A percentile compares a stretch with the other conserved stretches of the same genome.
Evolutionary conservation across 805 yeast genomes (phyloP).

Genomic region (Priceomyces fermenticarens): DNA sequence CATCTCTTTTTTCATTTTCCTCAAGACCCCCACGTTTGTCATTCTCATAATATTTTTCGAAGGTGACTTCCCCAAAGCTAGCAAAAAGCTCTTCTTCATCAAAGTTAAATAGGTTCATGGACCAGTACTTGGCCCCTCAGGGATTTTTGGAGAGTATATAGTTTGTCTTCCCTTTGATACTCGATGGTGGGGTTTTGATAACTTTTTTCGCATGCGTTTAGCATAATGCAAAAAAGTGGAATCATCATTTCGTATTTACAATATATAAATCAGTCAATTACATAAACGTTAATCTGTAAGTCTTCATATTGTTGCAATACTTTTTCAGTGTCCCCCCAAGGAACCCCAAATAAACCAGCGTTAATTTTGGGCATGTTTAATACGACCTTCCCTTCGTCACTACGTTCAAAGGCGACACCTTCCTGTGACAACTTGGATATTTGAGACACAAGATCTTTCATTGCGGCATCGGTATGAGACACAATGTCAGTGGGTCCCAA

Average conservation of each 20-base stretch:
- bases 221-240: too few species aligned
- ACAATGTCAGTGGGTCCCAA: slow-evolving; percentile 48
- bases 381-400: slow-evolving; percentile 14
- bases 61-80: slow-evolving; percentile 2
- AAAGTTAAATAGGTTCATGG: slow-evolving; percentile 10
- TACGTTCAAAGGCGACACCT: slow-evolving; percentile 5
- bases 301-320: slow-evolving; percentile 35
- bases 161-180: background rate
- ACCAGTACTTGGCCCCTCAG: background rate
- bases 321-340: slow-evolving; percentile 68
- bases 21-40: slow-evolving; percentile 1
- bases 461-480: slow-evolving; percentile 46
- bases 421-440: slow-evolving; percentile 12
- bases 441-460: slow-evolving; percentile 45
- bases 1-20: background rate
- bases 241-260: too few species aligned
- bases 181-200: background rate
- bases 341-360: slow-evolving; percentile 76
- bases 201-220: background rate
- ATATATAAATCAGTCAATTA: slow-evolving; percentile 20
- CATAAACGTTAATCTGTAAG: slow-evolving; percentile 46
- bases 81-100: slow-evolving; percentile 13
- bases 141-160: background rate
- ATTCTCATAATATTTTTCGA: background rate
- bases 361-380: slow-evolving; percentile 75